Evolutionary conservation across 2,329 filamentous ascomycete genomes (phyloP).

Genomic region (Nothopassalora personata): DNA sequence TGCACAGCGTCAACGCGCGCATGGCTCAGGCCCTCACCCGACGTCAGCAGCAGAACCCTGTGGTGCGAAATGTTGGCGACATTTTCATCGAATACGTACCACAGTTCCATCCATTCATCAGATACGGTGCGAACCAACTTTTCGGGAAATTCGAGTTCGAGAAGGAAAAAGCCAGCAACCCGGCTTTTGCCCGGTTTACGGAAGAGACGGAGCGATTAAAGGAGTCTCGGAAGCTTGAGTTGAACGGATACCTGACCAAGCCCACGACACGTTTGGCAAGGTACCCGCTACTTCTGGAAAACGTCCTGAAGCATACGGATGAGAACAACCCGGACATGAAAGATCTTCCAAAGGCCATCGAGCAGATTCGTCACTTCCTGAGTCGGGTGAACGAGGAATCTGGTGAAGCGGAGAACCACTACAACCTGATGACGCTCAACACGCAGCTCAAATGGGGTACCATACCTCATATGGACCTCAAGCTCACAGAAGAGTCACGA

Average conservation of each 20-base stretch:
- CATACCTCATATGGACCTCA: constrained; percentile 86
- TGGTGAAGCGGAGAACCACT: constrained; percentile 94
- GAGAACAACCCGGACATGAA: constrained; percentile 84
- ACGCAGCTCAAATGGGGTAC: constrained; percentile 86
- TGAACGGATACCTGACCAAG: constrained; percentile 97
- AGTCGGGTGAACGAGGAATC: constrained; percentile 89
- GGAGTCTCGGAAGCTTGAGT: constrained; percentile 90
- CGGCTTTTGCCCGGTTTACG: constrained; percentile 81
- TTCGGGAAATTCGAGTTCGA: constrained; percentile 98
- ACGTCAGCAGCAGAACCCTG: constrained; percentile 81
- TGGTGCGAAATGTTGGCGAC: constrained; percentile 86
- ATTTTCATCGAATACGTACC: constrained; percentile 91
- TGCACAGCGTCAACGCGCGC: constrained; percentile 83
- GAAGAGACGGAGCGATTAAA: constrained; percentile 95
- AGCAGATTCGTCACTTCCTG: constrained; percentile 79
- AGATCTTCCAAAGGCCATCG: constrained; percentile 85
- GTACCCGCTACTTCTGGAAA: constrained; percentile 87
- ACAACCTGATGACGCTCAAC: constrained; percentile 88
- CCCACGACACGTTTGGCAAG: constrained; percentile 90
- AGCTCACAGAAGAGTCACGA: constrained; percentile 86
- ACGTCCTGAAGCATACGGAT: constrained; percentile 85
- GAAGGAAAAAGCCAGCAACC: constrained; percentile 83
- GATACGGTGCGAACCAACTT: constrained; percentile 90
- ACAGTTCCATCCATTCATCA: constrained; percentile 91
- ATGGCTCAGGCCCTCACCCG: constrained; percentile 85